Evolutionary conservation across 768 basidiomycete species (phyloP), one percentile per base, ranked within the genome.

Genomic region (Candolleomyces eurysporus): DNA sequence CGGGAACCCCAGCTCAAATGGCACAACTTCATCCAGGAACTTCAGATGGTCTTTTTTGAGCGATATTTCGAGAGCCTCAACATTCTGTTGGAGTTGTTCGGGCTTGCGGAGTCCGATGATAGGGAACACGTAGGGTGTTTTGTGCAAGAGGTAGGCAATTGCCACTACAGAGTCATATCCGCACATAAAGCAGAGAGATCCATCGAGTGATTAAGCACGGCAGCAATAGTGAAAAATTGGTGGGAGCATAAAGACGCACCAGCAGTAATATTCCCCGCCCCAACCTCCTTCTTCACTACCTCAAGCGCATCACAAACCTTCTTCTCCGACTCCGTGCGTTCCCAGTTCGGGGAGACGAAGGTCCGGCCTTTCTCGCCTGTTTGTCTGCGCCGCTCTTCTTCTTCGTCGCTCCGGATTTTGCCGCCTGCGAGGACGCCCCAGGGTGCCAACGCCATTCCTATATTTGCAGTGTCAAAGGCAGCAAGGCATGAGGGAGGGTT

Each of bases 341-440:
- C 71, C 84, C 84, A 85, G 21, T 75, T 58, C 0, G 61, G 55
- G 5, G 65, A 61, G 5, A 65, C 60, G 0, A 73, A 26, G 9
- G 45, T 68, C 0, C 81, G 79, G 1, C 82, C 82, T 0, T 74
- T 73, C 61, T 82, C 79, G 6, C 75, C 75, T 2, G 69, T 66
- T 30, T 69, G 57, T 1, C 30, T 45, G 22, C 54, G 59, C 49
- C 32, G 10, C 43, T 60, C 59, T 19, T 57, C 50, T 40, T 75
- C 72, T 10, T 82, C 89, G n/a, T 78, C 73, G 0, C 85, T 87
- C 46, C 83, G 72, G 19, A 89, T 75, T 62, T 85, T 87, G 63
- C 76, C 74, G 7, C 58, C 68, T 5, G 69, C 76, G 7, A 75
- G 63, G 5, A 75, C 74, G 16, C 67, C 67, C 75, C 75, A 76